Evolutionary conservation across 108 stramenopile genomes (phyloP).

Genomic region (Parietichytrium sp.): DNA sequence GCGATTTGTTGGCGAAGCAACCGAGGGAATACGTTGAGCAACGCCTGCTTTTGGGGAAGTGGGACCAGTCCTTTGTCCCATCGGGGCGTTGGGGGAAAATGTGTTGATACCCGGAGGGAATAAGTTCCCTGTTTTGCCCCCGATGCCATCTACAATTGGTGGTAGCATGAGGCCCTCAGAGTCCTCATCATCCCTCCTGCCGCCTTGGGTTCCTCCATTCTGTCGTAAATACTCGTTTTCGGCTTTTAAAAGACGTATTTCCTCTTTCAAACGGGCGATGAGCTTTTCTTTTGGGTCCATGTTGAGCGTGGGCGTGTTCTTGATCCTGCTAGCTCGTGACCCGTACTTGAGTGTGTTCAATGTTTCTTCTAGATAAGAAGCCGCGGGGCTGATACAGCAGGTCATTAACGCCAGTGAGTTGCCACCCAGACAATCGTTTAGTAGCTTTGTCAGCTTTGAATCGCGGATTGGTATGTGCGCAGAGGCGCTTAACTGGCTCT

Average conservation of each 20-base stretch:
- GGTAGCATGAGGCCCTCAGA: no score
- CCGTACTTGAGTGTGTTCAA: slow-evolving; percentile 59
- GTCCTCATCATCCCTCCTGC: slow-evolving; percentile 9
- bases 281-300: slow-evolving; percentile 52
- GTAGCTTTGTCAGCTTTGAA: slow-evolving; percentile 60
- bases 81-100: no score
- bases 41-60: no score
- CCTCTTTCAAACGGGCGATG: slow-evolving; percentile 47
- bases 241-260: slow-evolving; percentile 42
- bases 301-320: slow-evolving; percentile 50
- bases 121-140: no score
- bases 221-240: slow-evolving; percentile 46
- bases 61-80: no score
- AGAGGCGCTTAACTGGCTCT: not conserved
- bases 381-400: slow-evolving; percentile 56
- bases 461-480: slow-evolving; percentile 54
- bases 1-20: no score
- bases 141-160: no score
- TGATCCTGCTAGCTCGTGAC: slow-evolving; percentile 51
- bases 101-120: no score
- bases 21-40: no score
- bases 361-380: slow-evolving; percentile 53
- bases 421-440: slow-evolving; percentile 60
- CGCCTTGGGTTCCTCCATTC: no score
- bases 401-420: slow-evolving; percentile 55